Evolutionary conservation across 805 yeast species (phyloP).

Genomic region (Yueomyces sp.): DNA sequence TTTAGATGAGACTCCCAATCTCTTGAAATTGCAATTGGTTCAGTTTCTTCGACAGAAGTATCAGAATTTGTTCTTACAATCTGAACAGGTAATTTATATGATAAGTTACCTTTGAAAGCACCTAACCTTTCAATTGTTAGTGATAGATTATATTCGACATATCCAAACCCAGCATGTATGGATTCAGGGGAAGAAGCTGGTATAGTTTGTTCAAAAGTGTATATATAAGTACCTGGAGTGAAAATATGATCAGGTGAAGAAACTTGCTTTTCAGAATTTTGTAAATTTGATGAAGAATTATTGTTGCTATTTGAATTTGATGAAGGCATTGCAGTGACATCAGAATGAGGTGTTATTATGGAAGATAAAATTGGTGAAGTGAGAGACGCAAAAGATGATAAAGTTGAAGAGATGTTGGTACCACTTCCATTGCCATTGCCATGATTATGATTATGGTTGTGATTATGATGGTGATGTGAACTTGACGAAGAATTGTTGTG

Average conservation of each 20-base stretch:
- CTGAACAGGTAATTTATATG: constrained; percentile 44
- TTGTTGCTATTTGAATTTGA: neutral
- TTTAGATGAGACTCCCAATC: constrained; percentile 87
- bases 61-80: constrained; percentile 67
- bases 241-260: constrained; percentile 25
- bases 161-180: constrained; percentile 63
- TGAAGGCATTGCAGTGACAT: neutral
- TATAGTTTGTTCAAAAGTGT: constrained; percentile 80
- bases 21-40: constrained; percentile 77
- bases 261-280: neutral
- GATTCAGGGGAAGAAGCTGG: constrained; percentile 76
- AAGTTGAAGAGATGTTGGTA: neutral
- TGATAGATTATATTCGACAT: constrained; percentile 53
- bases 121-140: constrained; percentile 65
- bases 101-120: constrained; percentile 65
- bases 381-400: neutral
- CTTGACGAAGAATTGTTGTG: neutral
- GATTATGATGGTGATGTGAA: neutral
- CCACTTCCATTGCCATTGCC: neutral
- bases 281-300: neutral
- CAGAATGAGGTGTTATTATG: neutral
- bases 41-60: constrained; percentile 69
- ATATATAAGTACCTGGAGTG: constrained; percentile 77
- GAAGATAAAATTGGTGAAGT: neutral
- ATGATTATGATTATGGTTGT: neutral